These are phyloP conservation scores for Ascochyta clinopodiicola DNA, from an alignment of 2,329 filamentous ascomycete species.

Conservation along the genomic window DNA sequence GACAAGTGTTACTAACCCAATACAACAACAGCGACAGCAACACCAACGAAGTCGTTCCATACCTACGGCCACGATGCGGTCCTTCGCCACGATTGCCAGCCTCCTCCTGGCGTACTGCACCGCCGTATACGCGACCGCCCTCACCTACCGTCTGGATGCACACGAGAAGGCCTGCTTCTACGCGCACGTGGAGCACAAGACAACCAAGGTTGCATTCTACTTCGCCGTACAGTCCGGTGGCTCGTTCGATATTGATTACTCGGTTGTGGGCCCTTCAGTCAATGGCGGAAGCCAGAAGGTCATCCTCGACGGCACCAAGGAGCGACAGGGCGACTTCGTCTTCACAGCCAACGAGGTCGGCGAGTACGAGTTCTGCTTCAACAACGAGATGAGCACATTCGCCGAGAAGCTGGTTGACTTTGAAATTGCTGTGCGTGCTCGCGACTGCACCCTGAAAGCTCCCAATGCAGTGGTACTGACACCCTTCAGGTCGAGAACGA, in stretches of 20 bases:
- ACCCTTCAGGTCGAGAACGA: constrained; percentile 87
- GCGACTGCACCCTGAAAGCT: background rate
- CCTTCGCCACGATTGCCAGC: constrained; percentile 42
- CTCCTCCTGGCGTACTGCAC: constrained; percentile 75
- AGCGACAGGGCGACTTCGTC: constrained; percentile 95
- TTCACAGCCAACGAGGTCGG: constrained; percentile 89
- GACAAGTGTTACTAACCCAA: constrained; percentile 39
- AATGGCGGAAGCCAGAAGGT: constrained; percentile 63
- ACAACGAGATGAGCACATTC: constrained; percentile 98
- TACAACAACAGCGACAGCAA: constrained; percentile 12
- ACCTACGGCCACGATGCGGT: constrained; percentile 42
- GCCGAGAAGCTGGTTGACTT: constrained; percentile 98
- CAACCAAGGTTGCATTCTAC: constrained; percentile 95
- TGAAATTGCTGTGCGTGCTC: constrained; percentile 81
- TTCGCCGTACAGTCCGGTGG: constrained; percentile 99
- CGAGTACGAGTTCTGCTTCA: constrained; percentile 97
- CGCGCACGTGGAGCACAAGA: constrained; percentile 75
- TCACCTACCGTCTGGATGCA: constrained; percentile 89
- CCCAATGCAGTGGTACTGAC: background rate
- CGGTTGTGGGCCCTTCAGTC: constrained; percentile 74
- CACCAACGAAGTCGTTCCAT: constrained; percentile 12
- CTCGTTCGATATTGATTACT: constrained; percentile 95
- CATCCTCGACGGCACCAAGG: constrained; percentile 86
- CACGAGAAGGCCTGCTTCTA: constrained; percentile 98
- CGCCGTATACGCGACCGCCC: constrained; percentile 80